Base-by-base conservation (phyloP, 2,329 filamentous ascomycete genomes). In the Fusarium pseudonygamai region DNA sequence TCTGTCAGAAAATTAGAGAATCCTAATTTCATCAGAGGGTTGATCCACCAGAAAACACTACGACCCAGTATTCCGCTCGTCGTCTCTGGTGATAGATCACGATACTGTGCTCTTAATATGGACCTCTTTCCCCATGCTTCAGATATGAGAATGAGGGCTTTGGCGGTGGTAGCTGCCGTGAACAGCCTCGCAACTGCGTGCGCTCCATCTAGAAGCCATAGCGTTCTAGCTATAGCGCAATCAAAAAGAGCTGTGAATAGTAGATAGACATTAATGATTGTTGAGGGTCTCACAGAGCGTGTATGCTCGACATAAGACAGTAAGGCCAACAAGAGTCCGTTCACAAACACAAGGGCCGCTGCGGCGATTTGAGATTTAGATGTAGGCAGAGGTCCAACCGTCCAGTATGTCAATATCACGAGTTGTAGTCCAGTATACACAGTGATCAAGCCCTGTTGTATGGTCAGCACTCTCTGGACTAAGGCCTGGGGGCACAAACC, bases 21-120 rank as follows among this genome's bases (percentile, higher is more conserved):
- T 3, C 67, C 67, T 12, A 59, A 37, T 20, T 43, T 69, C 67
- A 70, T 64, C 20, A 70, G 18, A 24, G 67, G 60, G 18, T 70
- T 70, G n/a, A 70, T 56, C 67, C 67, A 70, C 64, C 53, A 56
- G 20, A 70, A 70, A 6, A 70, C 53, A 30, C 67, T 60, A 5
- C 67, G 59, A 18, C 42, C 40, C 42, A 70, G 28, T 15, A 70
- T 57, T 1, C 67, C 67, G 28, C 64, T 64, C 18, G 67, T 70
- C 18, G 45, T 53, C 20, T 70, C 67, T 3, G 67, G 67, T 2
- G 67, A 70, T 7, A 70, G 18, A n/a, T 64, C 26, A 2, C 24
- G 64, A 22, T 70, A 70, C n/a, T 64, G 64, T 18, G n/a, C 32
- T 26, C 37, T 62, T 8, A 70, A 50, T 24, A 70, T 70, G 3